A percentile compares a stretch with the other conserved stretches of the same genome.
Evolutionary conservation across 2,329 filamentous ascomycete genomes (phyloP).

Genomic region (Leptographium radiaticola): DNA sequence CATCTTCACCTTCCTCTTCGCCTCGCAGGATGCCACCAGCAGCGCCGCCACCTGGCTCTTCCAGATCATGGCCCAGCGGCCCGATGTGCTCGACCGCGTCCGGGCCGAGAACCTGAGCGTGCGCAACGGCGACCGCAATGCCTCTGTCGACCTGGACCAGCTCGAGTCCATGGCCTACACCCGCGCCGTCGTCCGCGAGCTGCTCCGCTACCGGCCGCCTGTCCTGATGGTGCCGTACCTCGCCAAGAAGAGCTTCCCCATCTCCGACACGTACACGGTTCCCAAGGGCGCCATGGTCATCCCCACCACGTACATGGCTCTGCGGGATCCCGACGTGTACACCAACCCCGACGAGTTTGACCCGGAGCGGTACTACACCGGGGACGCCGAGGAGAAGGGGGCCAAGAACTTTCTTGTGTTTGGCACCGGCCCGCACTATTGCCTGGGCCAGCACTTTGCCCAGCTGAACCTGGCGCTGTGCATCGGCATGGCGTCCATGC

Average conservation of each 20-base stretch:
- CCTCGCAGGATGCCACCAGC: constrained; percentile 92
- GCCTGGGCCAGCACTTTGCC: constrained; percentile 85
- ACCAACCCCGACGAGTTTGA: constrained; percentile 79
- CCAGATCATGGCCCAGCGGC: constrained; percentile 84
- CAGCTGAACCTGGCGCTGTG: constrained; percentile 78
- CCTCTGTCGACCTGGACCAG: constrained; percentile 65
- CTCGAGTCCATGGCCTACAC: constrained; percentile 85
- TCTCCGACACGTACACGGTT: constrained; percentile 78
- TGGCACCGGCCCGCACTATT: constrained; percentile 92
- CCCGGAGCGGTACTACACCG: constrained; percentile 82
- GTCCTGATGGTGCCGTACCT: constrained; percentile 96
- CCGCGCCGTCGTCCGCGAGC: constrained; percentile 80
- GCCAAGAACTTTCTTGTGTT: constrained; percentile 96
- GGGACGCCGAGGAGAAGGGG: constrained; percentile 72
- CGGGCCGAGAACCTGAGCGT: constrained; percentile 77
- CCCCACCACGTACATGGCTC: constrained; percentile 77
- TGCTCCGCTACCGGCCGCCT: constrained; percentile 84
- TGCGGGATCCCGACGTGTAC: constrained; percentile 88
- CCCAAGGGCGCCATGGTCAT: constrained; percentile 94
- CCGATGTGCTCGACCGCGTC: constrained; percentile 80
- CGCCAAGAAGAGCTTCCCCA: constrained; percentile 89
- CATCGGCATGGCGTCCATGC: constrained; percentile 78
- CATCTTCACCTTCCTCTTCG: constrained; percentile 91
- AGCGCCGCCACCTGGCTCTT: constrained; percentile 91
- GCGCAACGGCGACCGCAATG: constrained; percentile 61